phyloP scores from a whole-genome alignment of 768 basidiomycete species.

The Kwoniella dendrophila region DNA sequence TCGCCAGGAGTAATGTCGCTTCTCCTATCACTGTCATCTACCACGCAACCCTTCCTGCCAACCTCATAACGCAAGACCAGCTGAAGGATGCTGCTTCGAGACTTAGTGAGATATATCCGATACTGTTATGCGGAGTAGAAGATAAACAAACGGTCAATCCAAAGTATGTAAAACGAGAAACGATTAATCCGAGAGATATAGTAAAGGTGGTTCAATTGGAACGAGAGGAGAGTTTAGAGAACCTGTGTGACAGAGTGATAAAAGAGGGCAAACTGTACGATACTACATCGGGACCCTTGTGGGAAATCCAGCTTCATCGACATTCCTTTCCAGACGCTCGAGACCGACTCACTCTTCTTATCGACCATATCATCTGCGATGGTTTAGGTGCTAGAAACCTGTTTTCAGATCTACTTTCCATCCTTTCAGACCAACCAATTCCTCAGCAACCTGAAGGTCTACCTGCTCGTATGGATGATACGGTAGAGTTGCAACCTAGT shows the following conservation, averaged over 20 bases:
- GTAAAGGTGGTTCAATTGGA: slow-evolving; percentile 5
- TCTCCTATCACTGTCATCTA: slow-evolving; percentile 19
- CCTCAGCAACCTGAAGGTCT: slow-evolving; percentile 6
- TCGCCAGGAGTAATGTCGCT: slow-evolving; percentile 12
- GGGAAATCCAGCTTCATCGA: slow-evolving; percentile 5
- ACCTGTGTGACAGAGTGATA: neutral
- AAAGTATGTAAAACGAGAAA: neutral
- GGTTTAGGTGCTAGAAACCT: slow-evolving; percentile 19
- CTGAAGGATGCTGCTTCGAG: neutral
- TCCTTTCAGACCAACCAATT: neutral
- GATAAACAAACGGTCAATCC: neutral
- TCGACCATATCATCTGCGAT: slow-evolving; percentile 20
- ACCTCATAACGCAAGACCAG: neutral
- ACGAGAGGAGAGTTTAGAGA: neutral
- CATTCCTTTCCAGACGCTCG: neutral
- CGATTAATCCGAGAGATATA: neutral
- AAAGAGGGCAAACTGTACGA: neutral
- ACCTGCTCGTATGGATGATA: slow-evolving; percentile 19
- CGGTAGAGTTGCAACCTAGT: slow-evolving; percentile 3
- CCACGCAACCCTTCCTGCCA: slow-evolving; percentile 12
- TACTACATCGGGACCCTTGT: slow-evolving; percentile 3
- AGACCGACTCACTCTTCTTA: slow-evolving; percentile 6
- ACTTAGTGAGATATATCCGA: slow-evolving; percentile 3
- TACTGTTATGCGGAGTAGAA: neutral
- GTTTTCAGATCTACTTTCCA: slow-evolving; percentile 7